These are phyloP conservation scores for Yamadazyma sp. DNA, from an alignment of 805 yeast species.

Conservation along the genomic window DNA sequence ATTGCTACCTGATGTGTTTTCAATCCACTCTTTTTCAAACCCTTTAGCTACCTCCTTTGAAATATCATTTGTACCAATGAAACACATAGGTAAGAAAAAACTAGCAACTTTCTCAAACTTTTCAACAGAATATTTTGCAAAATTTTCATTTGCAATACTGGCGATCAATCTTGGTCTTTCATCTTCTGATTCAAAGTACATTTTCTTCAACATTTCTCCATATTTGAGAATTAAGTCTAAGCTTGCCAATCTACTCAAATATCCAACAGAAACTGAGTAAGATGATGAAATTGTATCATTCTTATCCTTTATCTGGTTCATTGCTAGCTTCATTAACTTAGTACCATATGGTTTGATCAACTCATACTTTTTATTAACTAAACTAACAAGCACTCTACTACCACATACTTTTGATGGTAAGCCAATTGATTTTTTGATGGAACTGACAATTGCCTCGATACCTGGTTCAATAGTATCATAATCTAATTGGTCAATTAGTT, in stretches of 20 bases:
- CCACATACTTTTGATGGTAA: slow-evolving; percentile 90
- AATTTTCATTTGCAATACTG: slow-evolving; percentile 60
- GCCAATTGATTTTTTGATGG: slow-evolving; percentile 74
- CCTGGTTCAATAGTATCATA: slow-evolving; percentile 45
- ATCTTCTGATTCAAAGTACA: slow-evolving; percentile 60
- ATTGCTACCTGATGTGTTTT: slow-evolving; percentile 72
- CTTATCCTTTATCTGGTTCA: slow-evolving; percentile 60
- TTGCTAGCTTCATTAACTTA: slow-evolving; percentile 55
- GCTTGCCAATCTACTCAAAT: slow-evolving; percentile 62
- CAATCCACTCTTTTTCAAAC: slow-evolving; percentile 73
- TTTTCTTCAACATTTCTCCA: slow-evolving; percentile 44
- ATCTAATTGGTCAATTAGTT: slow-evolving; percentile 56
- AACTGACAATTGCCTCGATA: slow-evolving; percentile 47
- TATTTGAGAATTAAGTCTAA: slow-evolving; percentile 52
- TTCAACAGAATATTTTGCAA: slow-evolving; percentile 67
- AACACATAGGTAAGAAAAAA: slow-evolving; percentile 73
- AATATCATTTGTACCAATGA: slow-evolving; percentile 70
- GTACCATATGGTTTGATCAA: slow-evolving; percentile 54
- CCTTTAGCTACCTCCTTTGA: slow-evolving; percentile 40
- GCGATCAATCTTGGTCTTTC: slow-evolving; percentile 49
- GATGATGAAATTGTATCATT: slow-evolving; percentile 72
- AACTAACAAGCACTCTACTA: slow-evolving; percentile 63
- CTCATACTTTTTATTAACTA: slow-evolving; percentile 54
- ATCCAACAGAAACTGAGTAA: slow-evolving; percentile 79
- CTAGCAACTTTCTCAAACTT: slow-evolving; percentile 59